Percentiles rank a stretch among this genome's conserved stretches.
phyloP scores from a whole-genome alignment of 345 rosid species.

The Eucalyptus cloeziana region DNA sequence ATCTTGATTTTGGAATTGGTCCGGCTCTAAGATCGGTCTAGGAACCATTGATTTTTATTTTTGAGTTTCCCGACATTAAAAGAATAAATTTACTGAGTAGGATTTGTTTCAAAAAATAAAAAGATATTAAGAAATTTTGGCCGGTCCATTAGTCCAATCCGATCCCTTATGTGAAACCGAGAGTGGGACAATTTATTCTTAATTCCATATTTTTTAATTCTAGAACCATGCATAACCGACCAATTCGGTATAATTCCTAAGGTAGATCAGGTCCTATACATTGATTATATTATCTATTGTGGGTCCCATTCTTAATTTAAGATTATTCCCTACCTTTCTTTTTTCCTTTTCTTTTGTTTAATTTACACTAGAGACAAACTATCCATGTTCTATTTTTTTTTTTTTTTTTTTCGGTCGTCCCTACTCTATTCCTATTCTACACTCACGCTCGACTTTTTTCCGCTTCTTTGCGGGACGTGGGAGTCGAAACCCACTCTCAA shows the following conservation, averaged over 20 bases:
- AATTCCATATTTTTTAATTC: no score
- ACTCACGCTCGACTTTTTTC: no score
- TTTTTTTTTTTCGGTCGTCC: no score
- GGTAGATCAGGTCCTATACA: fast-evolving
- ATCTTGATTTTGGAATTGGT: neutral
- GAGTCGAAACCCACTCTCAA: no score
- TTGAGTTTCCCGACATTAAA: neutral
- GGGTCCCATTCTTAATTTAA: neutral
- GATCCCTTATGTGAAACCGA: fast-evolving
- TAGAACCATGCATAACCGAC: fast-evolving
- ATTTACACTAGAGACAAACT: neutral
- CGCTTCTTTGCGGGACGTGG: no score
- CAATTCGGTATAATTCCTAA: fast-evolving
- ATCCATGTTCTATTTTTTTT: neutral
- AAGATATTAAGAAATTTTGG: no score
- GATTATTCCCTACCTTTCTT: neutral
- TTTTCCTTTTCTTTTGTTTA: neutral
- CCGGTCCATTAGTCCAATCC: fast-evolving
- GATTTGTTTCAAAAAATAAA: neutral
- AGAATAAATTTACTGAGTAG: no score
- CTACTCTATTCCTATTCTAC: no score
- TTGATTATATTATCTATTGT: neutral
- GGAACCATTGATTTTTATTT: no score
- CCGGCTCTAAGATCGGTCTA: neutral
- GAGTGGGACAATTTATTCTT: no score